Base-by-base conservation (phyloP, 2,329 filamentous ascomycete species). In the Periconia digitata region DNA sequence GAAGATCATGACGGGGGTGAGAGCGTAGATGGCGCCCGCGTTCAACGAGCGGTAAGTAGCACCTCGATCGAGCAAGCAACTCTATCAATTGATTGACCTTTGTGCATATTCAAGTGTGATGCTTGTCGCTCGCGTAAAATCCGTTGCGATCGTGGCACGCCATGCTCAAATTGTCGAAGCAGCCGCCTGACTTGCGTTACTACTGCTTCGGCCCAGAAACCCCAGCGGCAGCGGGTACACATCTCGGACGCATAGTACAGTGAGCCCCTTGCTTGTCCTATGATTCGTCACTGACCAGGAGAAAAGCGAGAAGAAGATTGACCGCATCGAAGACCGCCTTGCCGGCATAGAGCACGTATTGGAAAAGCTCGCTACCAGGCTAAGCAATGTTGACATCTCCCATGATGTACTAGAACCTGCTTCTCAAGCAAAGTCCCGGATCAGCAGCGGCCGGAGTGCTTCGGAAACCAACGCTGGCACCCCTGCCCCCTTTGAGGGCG, bases 251-350 rank as follows among this genome's bases (percentile, higher is more conserved):
- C 69, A 60, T 71, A 71, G 68, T 71, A 59, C 46, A 64, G 27
- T 32, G 27, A 32, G 59, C 21, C 37, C 6, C 29, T 2, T 10
- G 15, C 35, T 10, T 29, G 15, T 10, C 6, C 24, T 10, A 13
- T 17, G 12, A 21, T 8, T 21, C 12, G n/a, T 36, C n/a, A 5
- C 32, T 27, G 35, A 15, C n/a, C n/a, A n/a, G n/a, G n/a, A n/a
- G n/a, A n/a, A n/a, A n/a, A 79, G 76, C 62, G 79, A 81, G 58
- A 75, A 71, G 56, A 79, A 80, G 60, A 78, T 81, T 41, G 78
- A 80, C 50, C 59, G 74, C 12, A 79, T 81, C 43, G 77, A 79
- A 55, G 72, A 76, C 23, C 73, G 78, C 15, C 64, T 81, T 8
- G 69, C 70, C 6, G 69, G 70, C n/a, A 79, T 81, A 35, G 78